Evolutionary conservation across 108 stramenopile genomes (phyloP).

Genomic region (Tribonema minus): DNA sequence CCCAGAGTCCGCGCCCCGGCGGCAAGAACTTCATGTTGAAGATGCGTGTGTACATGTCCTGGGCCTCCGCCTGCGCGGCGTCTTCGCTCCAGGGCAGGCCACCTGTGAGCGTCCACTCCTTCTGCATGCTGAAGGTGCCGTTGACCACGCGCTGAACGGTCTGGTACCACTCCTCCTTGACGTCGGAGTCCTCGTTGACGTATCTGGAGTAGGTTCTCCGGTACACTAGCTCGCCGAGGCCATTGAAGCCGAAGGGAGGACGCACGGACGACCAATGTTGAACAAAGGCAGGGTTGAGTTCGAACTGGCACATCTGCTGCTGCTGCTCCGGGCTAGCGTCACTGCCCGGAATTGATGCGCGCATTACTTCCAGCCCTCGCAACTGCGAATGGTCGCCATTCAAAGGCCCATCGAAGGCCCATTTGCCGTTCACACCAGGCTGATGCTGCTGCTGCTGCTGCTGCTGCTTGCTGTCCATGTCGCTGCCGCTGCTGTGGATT

Average conservation of each 20-base stretch:
- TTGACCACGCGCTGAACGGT: conserved; percentile 56
- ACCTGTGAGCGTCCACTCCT: too few relatives aligned
- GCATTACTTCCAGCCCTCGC: too few relatives aligned
- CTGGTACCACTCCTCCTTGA: conserved; percentile 38
- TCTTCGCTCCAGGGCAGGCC: conserved; percentile 61
- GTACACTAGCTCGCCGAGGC: conserved; percentile 63
- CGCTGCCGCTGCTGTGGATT: too few relatives aligned
- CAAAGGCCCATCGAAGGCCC: too few relatives aligned
- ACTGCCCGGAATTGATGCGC: too few relatives aligned
- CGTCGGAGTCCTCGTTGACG: conserved; percentile 8
- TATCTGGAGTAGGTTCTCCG: conserved; percentile 53
- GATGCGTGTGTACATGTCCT: conserved; percentile 63
- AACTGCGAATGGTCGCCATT: too few relatives aligned
- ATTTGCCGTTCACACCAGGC: too few relatives aligned
- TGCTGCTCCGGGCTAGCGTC: too few relatives aligned
- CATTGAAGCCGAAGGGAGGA: conserved; percentile 61
- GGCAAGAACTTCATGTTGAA: conserved; percentile 63
- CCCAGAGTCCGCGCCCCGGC: conserved; percentile 61
- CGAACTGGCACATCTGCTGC: too few relatives aligned
- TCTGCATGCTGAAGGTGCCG: conserved; percentile 63
- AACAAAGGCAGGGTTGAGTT: too few relatives aligned
- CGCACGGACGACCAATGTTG: background rate
- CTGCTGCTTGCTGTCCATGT: too few relatives aligned
- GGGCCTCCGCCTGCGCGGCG: conserved; percentile 42
- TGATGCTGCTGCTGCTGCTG: too few relatives aligned